These are phyloP conservation scores for Sporothrix euskadiensis DNA, from an alignment of 2,329 filamentous ascomycete genomes.

Conservation along the genomic window DNA sequence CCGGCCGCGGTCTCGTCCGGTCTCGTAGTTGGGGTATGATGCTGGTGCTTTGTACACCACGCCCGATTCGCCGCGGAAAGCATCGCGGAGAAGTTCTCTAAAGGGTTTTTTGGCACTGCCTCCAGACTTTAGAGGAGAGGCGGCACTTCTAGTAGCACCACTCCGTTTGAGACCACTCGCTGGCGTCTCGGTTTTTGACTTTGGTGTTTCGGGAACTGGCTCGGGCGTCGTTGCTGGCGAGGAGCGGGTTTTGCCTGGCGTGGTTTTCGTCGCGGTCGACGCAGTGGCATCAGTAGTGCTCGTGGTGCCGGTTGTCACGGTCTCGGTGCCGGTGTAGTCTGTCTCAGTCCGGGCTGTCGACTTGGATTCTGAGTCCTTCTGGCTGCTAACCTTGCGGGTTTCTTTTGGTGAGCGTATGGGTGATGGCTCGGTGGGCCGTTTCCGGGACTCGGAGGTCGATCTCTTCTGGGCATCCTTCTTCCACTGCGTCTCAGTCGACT, in stretches of 20 bases:
- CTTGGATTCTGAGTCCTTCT: conserved; percentile 17
- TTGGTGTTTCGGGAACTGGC: conserved; percentile 36
- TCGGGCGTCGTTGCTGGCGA: conserved; percentile 12
- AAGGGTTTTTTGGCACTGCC: conserved; percentile 50
- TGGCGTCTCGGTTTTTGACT: conserved; percentile 31
- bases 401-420: neutral
- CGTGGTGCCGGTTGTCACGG: neutral
- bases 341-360: conserved; percentile 27
- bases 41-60: conserved; percentile 46
- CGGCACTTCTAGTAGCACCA: conserved; percentile 53
- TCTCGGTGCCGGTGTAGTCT: neutral
- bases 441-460: conserved; percentile 29
- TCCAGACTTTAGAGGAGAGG: conserved; percentile 51
- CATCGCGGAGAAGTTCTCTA: conserved; percentile 60
- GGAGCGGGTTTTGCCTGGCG: conserved; percentile 7
- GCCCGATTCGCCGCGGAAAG: conserved; percentile 62
- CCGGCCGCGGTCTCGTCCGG: conserved; percentile 33
- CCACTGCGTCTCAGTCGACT: conserved; percentile 42
- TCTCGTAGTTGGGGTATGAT: conserved; percentile 48
- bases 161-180: conserved; percentile 53
- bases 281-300: neutral
- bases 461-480: conserved; percentile 33
- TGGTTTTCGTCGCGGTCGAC: neutral
- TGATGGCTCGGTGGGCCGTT: conserved; percentile 17
- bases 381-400: conserved; percentile 10